Base-by-base conservation (phyloP, 345 rosid genomes). In the Syzygium jambos region DNA sequence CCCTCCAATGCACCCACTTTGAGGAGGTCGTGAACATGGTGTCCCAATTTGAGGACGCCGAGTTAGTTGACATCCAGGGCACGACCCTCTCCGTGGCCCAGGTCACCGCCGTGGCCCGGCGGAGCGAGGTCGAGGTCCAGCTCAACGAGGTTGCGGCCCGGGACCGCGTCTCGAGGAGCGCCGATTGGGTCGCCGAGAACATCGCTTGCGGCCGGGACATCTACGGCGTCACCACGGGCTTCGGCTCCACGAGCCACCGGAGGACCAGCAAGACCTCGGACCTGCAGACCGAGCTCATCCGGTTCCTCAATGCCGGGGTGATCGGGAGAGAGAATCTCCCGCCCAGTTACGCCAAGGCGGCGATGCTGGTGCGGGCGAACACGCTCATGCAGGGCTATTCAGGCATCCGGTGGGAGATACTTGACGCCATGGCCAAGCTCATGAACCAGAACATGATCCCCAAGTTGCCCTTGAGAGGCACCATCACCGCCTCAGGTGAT, bases 351-450 rank as follows among this genome's bases (percentile, higher is more conserved):
- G 85, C 93, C 9, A 93, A 92, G 84, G 93, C 92, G 1, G 93
- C 92, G 0, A 93, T 92, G 93, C 92, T 93, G 9, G 93, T 92
- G n/a, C 91, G 93, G 11, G 83, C 88, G 0, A 93, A 92, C 84
- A 93, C 94, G 0, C 88, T 93, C 5, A 90, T 92, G 92, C 95
- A 92, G 65, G 95, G 95, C 49, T 93, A 92, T 80, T 93, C 95
- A 1, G 93, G 93, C 3, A 93, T 93, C 85, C 91, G 93, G 19
- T 93, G 92, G 91, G 93, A 92, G 90, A 91, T 93, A 4, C 93
- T 92, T 2, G 91, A 92, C 52, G 88, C 91, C 1, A 87, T 93
- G 82, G 78, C 92, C 2, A 89, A 89, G 87, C 93, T 92, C 27
- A 89, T 92, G 90, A 93, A 91, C 55, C 54, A 30, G 17, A 87